These are phyloP conservation scores for Apiospora kogelbergensis DNA, from an alignment of 2,329 filamentous ascomycete genomes.

Conservation along the genomic window DNA sequence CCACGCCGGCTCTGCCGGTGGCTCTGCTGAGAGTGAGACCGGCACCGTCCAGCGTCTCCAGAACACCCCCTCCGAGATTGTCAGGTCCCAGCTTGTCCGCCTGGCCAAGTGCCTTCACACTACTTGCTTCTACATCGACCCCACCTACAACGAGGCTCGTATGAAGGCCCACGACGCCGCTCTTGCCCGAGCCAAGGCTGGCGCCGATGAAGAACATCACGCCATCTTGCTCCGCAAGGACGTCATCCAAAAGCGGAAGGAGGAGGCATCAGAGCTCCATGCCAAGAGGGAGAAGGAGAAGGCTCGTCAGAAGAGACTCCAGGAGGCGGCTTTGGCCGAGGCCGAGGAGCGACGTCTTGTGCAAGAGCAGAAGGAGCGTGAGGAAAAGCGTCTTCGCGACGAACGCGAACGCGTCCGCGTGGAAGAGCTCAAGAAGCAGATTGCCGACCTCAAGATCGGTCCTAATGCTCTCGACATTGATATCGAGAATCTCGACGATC, in stretches of 20 bases:
- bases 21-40: slow-evolving; percentile 82
- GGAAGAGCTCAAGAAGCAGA: slow-evolving; percentile 90
- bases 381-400: slow-evolving; percentile 79
- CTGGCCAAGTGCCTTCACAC: slow-evolving; percentile 89
- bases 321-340: slow-evolving; percentile 84
- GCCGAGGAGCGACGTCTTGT: slow-evolving; percentile 85
- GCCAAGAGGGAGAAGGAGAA: slow-evolving; percentile 91
- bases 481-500: slow-evolving; percentile 76
- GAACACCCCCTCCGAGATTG: slow-evolving; percentile 96
- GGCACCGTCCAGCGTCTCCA: slow-evolving; percentile 91
- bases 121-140: slow-evolving; percentile 94
- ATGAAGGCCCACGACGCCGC: slow-evolving; percentile 77
- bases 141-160: slow-evolving; percentile 80
- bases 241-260: slow-evolving; percentile 94
- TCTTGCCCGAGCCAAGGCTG: slow-evolving; percentile 77
- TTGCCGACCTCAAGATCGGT: slow-evolving; percentile 86
- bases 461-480: slow-evolving; percentile 76
- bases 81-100: slow-evolving; percentile 89
- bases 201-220: slow-evolving; percentile 87
- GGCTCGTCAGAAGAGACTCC: slow-evolving; percentile 81
- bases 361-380: slow-evolving; percentile 91
- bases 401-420: slow-evolving; percentile 88
- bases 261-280: slow-evolving; percentile 84
- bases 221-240: slow-evolving; percentile 84
- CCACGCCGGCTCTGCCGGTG: slow-evolving; percentile 78